Evolutionary conservation across 2,329 filamentous ascomycete genomes (phyloP).

Genomic region (Alternaria gansuensis): DNA sequence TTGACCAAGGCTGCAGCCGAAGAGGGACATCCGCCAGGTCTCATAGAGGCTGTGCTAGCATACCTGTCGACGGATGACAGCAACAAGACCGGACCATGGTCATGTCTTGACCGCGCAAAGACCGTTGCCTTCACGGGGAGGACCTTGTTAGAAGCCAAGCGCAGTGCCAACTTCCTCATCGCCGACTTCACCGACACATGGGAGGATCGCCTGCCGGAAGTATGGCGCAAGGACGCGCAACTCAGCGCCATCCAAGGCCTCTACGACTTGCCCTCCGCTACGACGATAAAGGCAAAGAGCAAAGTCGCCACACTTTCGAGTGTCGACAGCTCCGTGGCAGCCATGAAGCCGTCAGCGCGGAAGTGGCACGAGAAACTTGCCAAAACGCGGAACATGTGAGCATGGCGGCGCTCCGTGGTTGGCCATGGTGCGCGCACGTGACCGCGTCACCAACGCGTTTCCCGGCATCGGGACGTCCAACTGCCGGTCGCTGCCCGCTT

Average conservation of each 20-base stretch:
- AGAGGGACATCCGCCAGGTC: conserved; percentile 51
- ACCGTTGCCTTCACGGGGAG: conserved; percentile 47
- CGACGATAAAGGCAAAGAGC: conserved; percentile 43
- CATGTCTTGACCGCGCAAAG: conserved; percentile 45
- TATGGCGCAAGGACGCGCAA: conserved; percentile 48
- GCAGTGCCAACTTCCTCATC: conserved; percentile 39
- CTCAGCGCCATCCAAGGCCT: conserved; percentile 44
- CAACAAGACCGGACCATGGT: conserved; percentile 43
- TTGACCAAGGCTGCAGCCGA: conserved; percentile 46
- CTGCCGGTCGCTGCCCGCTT: conserved; percentile 29
- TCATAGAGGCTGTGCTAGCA: conserved; percentile 52
- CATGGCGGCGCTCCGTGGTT: neutral
- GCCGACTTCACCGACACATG: conserved; percentile 50
- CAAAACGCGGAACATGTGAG: conserved; percentile 45
- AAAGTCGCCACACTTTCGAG: conserved; percentile 15
- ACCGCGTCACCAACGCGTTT: conserved; percentile 18
- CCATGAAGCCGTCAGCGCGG: conserved; percentile 43
- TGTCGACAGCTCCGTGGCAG: conserved; percentile 16
- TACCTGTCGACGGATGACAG: conserved; percentile 44
- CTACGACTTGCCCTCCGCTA: conserved; percentile 46
- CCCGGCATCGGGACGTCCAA: conserved; percentile 19
- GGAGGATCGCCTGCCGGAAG: conserved; percentile 51
- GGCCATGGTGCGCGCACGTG: conserved; percentile 16
- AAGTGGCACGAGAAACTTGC: conserved; percentile 55
- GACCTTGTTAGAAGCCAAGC: conserved; percentile 44